Conservation (phyloP, 768 basidiomycete species). For the Punctularia strigosozonata region DNA sequence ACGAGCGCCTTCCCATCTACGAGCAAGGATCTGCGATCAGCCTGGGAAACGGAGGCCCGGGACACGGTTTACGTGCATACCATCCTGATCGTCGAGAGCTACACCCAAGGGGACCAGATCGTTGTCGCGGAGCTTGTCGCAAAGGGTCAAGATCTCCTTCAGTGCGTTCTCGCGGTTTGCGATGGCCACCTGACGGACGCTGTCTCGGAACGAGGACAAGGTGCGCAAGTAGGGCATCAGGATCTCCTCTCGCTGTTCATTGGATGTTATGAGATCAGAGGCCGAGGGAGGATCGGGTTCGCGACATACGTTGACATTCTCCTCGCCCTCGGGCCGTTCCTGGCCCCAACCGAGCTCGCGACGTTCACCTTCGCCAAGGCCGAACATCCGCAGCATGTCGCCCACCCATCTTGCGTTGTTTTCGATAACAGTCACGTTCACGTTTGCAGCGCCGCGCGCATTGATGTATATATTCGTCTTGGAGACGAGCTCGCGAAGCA, state of each 20-base stretch:
- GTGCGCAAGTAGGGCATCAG: constrained; percentile 83
- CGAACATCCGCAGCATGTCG: constrained; percentile 67
- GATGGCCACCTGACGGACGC: constrained; percentile 75
- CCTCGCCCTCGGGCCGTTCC: constrained; percentile 30
- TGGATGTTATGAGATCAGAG: constrained; percentile 5
- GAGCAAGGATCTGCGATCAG: too few relatives aligned
- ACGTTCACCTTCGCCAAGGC: constrained; percentile 59
- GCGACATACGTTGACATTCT: constrained; percentile 33
- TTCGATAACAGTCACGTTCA: constrained; percentile 54
- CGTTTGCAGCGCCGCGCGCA: constrained; percentile 37
- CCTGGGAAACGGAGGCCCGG: too few relatives aligned
- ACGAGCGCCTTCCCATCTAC: constrained; percentile 93
- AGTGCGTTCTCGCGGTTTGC: constrained; percentile 49
- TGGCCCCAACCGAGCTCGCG: constrained; percentile 82
- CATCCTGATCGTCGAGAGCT: constrained; percentile 94
- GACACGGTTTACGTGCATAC: constrained; percentile 22
- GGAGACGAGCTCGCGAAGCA: constrained; percentile 73
- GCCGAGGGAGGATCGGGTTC: constrained; percentile 1
- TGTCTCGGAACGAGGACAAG: constrained; percentile 86
- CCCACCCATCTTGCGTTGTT: constrained; percentile 59
- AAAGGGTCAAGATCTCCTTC: constrained; percentile 75
- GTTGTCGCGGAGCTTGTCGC: constrained; percentile 80
- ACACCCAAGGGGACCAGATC: constrained; percentile 93
- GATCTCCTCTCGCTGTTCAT: constrained; percentile 61
- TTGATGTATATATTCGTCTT: constrained; percentile 84